A percentile compares a stretch with the other conserved stretches of the same genome.
Conservation (phyloP, 108 stramenopile species). For the Nannochloropsis granulata region DNA sequence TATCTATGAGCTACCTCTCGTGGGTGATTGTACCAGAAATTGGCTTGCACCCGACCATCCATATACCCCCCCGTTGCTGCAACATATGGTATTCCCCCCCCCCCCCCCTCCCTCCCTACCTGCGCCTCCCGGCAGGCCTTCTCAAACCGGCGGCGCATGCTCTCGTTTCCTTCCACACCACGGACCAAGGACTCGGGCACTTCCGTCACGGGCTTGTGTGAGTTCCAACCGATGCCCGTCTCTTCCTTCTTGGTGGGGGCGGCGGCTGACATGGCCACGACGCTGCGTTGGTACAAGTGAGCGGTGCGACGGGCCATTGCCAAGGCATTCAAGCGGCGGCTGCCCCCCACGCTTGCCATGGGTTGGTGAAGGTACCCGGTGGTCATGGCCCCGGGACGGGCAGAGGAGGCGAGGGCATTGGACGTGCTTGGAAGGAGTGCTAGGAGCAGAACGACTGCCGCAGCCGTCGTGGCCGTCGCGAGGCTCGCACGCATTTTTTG, state of each 20-base stretch:
- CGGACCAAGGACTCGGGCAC: conserved; percentile 57
- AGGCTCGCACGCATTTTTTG: background rate
- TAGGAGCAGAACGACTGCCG: background rate
- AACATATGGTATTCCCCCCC: background rate
- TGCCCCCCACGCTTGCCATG: background rate
- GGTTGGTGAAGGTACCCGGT: background rate
- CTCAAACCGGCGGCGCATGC: conserved; percentile 83
- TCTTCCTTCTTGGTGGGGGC: background rate
- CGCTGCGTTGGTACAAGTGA: background rate
- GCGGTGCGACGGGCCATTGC: background rate
- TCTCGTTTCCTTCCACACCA: conserved; percentile 75
- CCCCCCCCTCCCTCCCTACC: background rate
- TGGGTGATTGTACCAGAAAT: no score
- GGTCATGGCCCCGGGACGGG: background rate
- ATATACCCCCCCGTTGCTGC: no score
- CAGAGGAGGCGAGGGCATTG: background rate
- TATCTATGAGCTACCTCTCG: no score
- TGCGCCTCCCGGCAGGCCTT: conserved; percentile 76
- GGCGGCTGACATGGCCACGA: background rate
- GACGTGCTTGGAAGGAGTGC: background rate
- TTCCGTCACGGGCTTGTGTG: conserved; percentile 44
- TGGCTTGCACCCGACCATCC: no score
- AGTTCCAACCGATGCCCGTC: conserved; percentile 62
- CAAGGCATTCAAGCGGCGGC: background rate
- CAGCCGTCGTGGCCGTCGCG: background rate